Base-by-base conservation (phyloP, 129 eudicot genomes). In the Escallonia herrerae region DNA sequence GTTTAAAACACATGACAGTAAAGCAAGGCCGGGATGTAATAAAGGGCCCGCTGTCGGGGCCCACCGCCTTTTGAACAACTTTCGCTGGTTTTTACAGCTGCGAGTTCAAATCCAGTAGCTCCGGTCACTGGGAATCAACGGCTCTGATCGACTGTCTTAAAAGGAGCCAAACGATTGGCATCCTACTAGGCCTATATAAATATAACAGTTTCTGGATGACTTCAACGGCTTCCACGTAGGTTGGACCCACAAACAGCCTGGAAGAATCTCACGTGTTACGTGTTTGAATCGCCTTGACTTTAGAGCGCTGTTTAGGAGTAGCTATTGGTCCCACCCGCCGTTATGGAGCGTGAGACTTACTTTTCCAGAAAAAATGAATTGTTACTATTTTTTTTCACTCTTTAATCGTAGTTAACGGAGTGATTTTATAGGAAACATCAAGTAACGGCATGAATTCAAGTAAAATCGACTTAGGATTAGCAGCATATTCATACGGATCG, bases 231-330 rank as follows among this genome's bases (percentile, higher is more conserved):
- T 66, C 71, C 74, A 71, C 73, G 77, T 72, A 62, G 14, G 62
- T 14, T 45, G 76, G 77, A 58, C 68, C 82, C 82, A 40, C 65
- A 2, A 6, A 69, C 82, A 77, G 82, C 71, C 82, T 77, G 78
- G 73, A 67, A 67, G 82, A 59, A 59, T 59, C 22, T 66, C 60
- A 53, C 50, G 60, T 53, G 70, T 10, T 66, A 38, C 42, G 61
- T 41, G 71, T 51, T 51, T 51, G 56, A 51, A 51, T 51, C 56
- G n/a, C 56, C 12, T 51, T 51, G 56, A 51, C 56, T 51, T 6
- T 51, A 51, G 13, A 51, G 56, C 56, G 0, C n/a, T 22, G 33
- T 22, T 22, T 22, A 6, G 56, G 56, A 51, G 3, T 6, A 7
- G 12, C 14, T 51, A 51, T 11, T 51, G 56, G 56, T 3, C 49